Evolutionary conservation across 2,329 filamentous ascomycete genomes (phyloP), one percentile per base, ranked within the genome.

Genomic region (Trichoderma sp.): DNA sequence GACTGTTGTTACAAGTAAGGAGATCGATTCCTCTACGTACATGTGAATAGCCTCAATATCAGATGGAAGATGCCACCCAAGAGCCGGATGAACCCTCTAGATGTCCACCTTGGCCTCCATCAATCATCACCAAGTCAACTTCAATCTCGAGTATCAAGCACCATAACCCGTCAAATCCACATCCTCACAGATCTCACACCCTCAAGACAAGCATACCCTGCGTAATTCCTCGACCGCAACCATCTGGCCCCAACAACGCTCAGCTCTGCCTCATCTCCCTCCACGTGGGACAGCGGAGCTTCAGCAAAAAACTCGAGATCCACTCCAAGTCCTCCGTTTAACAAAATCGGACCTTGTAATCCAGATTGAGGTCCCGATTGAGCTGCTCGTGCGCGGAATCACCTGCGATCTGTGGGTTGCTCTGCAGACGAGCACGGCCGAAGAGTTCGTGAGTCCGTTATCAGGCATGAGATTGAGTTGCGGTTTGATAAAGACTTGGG

Each of bases 231-330:
- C 58, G 10, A 19, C n/a, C 47, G 26, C 48, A 61, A 21, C 44
- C 50, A n/a, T 54, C 48, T 48, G 34, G 34, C 34, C 34, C 34
- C 34, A 39, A 39, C 59, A 55, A 45, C 50, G 15, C 34, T 63
- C 50, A 55, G 41, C 50, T 47, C 48, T 44, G 34, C 34, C 52
- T 26, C 21, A 41, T 62, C 48, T 34, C 34, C 34, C 34, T 39
- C 59, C 59, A 62, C 59, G 59, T 62, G 59, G 59, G 3, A 10
- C 48, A 12, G 50, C 59, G 59, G 50, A 63, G 50, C 59, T 41
- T 43, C 57, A 12, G 10, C 14, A 10, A 51, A 51, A 39, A 34
- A 28, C 50, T 45, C 28, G n/a, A 34, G 59, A 45, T 63, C 59
- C 59, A 63, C 59, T 34, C 50, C 48, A 41, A 41, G 30, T 28